phyloP scores from a whole-genome alignment of 345 rosid genomes.

The Iberis pinnata region DNA sequence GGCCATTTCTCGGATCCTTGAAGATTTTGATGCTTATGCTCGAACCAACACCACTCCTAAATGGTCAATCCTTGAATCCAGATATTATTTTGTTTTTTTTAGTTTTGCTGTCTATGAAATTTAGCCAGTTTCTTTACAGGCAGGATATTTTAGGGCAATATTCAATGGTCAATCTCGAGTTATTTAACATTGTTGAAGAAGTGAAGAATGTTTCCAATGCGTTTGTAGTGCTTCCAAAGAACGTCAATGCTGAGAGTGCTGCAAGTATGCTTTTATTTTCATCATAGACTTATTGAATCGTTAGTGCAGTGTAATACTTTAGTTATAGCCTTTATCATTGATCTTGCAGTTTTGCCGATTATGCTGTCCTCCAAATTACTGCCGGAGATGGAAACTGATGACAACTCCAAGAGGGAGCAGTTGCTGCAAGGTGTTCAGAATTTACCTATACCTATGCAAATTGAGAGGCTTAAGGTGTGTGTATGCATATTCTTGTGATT shows the following conservation, averaged over 20 bases:
- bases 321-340: constrained; percentile 5
- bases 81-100: not conserved
- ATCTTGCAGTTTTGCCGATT: constrained; percentile 76
- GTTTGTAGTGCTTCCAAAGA: constrained; percentile 80
- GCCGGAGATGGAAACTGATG: constrained; percentile 90
- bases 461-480: constrained; percentile 69
- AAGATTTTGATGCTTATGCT: constrained; percentile 65
- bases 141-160: constrained; percentile 84
- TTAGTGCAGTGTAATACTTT: constrained; percentile 1
- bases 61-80: constrained; percentile 38
- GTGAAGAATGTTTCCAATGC: constrained; percentile 74
- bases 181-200: constrained; percentile 81
- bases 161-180: constrained; percentile 93
- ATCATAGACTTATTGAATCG: not conserved
- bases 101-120: not conserved
- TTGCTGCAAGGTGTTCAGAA: constrained; percentile 81
- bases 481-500: not conserved
- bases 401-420: constrained; percentile 76
- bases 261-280: constrained; percentile 38
- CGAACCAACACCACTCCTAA: constrained; percentile 79
- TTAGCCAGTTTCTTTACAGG: constrained; percentile 39
- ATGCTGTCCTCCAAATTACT: constrained; percentile 89
- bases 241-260: constrained; percentile 80
- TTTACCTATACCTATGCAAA: constrained; percentile 60
- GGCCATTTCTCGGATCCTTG: constrained; percentile 81